phyloP scores from a whole-genome alignment of 768 basidiomycete genomes.

The Russula sp. region DNA sequence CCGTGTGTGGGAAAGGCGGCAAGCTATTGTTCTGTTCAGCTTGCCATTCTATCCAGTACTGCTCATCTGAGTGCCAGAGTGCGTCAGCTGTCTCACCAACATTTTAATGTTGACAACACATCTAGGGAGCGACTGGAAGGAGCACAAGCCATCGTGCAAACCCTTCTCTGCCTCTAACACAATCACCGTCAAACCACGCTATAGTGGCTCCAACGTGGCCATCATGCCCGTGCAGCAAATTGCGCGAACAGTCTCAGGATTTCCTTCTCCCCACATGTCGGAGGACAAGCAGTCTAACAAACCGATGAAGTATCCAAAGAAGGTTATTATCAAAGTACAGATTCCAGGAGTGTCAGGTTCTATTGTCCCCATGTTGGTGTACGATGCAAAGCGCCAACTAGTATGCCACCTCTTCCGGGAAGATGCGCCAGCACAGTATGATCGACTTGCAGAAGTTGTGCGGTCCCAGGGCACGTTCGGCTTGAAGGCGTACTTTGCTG shows the following conservation, averaged over 20 bases:
- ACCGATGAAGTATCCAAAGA: slow-evolving; percentile 30
- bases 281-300: slow-evolving; percentile 20
- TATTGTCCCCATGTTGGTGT: slow-evolving; percentile 32
- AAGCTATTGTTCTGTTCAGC: not conserved
- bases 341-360: slow-evolving; percentile 26
- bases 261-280: slow-evolving; percentile 19
- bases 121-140: slow-evolving; percentile 42
- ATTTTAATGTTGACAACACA: not conserved
- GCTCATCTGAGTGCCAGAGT: slow-evolving; percentile 51
- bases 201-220: not conserved
- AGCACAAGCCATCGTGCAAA: slow-evolving; percentile 41
- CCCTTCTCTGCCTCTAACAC: slow-evolving; percentile 39
- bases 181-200: slow-evolving; percentile 38
- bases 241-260: slow-evolving; percentile 27
- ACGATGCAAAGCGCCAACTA: slow-evolving; percentile 48
- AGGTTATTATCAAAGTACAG: slow-evolving; percentile 49
- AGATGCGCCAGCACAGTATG: slow-evolving; percentile 34
- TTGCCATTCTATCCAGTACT: slow-evolving; percentile 31
- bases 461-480: slow-evolving; percentile 36
- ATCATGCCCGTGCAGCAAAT: slow-evolving; percentile 28
- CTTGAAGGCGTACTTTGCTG: slow-evolving; percentile 48
- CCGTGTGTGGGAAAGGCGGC: slow-evolving; percentile 26
- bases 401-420: slow-evolving; percentile 35
- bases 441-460: slow-evolving; percentile 35
- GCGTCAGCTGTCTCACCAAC: slow-evolving; percentile 19